Evolutionary conservation across 2,329 filamentous ascomycete genomes (phyloP), one percentile per base, ranked within the genome.

Genomic region (Alternaria arborescens): DNA sequence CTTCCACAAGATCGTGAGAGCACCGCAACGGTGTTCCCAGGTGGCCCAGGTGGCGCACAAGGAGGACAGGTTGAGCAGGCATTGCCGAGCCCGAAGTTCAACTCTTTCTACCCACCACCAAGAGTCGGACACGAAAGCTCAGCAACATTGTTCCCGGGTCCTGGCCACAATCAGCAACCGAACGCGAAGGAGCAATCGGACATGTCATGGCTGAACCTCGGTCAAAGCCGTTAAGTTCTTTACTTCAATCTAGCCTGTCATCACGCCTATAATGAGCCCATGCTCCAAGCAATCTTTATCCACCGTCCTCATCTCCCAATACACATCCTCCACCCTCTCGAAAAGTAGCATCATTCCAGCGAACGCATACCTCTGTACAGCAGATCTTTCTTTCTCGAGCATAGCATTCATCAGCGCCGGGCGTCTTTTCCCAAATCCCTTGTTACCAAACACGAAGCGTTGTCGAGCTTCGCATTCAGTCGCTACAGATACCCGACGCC

Each of bases 151-250:
- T 42, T 79, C 78, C 8, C 60, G 40, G 67, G 61, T 57, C 67
- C 64, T 3, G 64, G 62, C 8, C 55, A 57, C 47, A 56, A 66
- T 6, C 55, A 66, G 14, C 62, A 63, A 51, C 54, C 60, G 20
- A 61, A 67, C 36, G 58, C 55, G n/a, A 71, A 71, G 30, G 67
- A 61, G 48, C 69, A 74, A 36, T 85, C 48, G 81, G 91, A 93
- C 76, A 91, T 93, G 89, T 92, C 89, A 78, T 94, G 91, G 91
- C 79, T 94, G 65, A 93, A 93, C 72, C 82, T 93, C 18, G 88
- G 88, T 47, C 85, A 71, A 44, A 72, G 69, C 41, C 71, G 70
- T 61, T 72, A 68, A 55, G 36, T 18, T 14, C 44, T 20, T 42
- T 24, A 38, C 2, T 38, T 44, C 46, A 40, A 38, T 24, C 7